A percentile compares a stretch with the other conserved stretches of the same genome.
Conservation (phyloP, 257 asterid species). For the Rhazya stricta region DNA sequence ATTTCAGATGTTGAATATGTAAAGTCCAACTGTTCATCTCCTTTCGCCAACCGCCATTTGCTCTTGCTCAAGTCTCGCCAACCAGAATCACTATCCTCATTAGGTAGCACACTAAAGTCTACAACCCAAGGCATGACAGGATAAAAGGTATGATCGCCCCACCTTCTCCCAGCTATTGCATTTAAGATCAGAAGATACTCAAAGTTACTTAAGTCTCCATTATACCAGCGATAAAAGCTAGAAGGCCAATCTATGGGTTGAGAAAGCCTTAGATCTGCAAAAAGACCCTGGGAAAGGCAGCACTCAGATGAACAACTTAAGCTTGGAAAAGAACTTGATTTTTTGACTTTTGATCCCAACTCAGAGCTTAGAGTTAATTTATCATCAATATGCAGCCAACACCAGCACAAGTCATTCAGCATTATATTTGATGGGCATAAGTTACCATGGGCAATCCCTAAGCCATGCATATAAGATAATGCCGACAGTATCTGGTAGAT, state of each 20-base stretch:
- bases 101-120: slow-evolving; percentile 77
- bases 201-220: slow-evolving; percentile 82
- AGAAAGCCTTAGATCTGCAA: slow-evolving; percentile 58
- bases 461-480: slow-evolving; percentile 72
- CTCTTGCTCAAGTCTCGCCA: slow-evolving; percentile 96
- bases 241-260: slow-evolving; percentile 58
- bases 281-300: slow-evolving; percentile 58
- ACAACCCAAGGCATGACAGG: slow-evolving; percentile 94
- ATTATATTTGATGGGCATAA: slow-evolving; percentile 62
- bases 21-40: slow-evolving; percentile 97
- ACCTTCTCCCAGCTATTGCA: slow-evolving; percentile 86
- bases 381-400: slow-evolving; percentile 63
- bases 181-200: slow-evolving; percentile 84
- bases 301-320: slow-evolving; percentile 37
- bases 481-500: slow-evolving; percentile 84
- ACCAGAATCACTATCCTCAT: slow-evolving; percentile 57
- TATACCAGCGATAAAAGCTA: slow-evolving; percentile 81
- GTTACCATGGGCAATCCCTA: slow-evolving; percentile 71
- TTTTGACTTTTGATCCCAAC: slow-evolving; percentile 29
- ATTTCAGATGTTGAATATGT: slow-evolving; percentile 92
- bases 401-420: slow-evolving; percentile 73
- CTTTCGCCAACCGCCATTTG: slow-evolving; percentile 98
- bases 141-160: slow-evolving; percentile 94
- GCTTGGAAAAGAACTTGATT: slow-evolving; percentile 22
- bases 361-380: slow-evolving; percentile 37